Conservation (phyloP, 116 monocot genomes). For the Thalassia testudinum region DNA sequence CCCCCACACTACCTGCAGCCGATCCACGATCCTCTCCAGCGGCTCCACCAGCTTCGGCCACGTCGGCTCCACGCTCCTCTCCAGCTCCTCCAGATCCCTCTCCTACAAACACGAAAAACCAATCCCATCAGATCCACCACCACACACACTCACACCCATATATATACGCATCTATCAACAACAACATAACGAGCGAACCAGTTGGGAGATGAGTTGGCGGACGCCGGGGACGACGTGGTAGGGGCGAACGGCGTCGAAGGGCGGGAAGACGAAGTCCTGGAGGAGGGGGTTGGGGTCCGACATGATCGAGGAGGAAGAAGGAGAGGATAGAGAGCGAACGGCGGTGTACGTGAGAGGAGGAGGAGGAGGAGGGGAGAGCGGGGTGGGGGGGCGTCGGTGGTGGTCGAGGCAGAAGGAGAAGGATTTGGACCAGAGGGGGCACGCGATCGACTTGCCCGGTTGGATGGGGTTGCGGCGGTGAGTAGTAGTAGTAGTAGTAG, state of each 20-base stretch:
- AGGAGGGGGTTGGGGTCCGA: too few species aligned
- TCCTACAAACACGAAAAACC: too few species aligned
- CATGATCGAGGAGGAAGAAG: too few species aligned
- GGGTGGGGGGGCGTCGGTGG: background rate
- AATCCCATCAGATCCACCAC: too few species aligned
- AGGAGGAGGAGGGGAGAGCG: too few species aligned
- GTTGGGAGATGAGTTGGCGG: constrained; percentile 35
- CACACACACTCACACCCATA: too few species aligned
- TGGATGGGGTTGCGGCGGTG: too few species aligned
- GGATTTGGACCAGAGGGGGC: constrained; percentile 5
- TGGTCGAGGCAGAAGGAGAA: constrained; percentile 3
- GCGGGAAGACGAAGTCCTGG: background rate
- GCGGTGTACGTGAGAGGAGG: too few species aligned
- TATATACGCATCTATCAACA: too few species aligned
- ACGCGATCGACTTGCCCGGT: constrained; percentile 1
- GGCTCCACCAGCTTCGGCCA: constrained; percentile 87
- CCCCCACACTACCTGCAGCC: constrained; percentile 81
- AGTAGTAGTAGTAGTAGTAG: too few species aligned
- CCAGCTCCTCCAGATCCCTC: constrained; percentile 60
- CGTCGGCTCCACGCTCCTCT: constrained; percentile 67
- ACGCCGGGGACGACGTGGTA: constrained; percentile 23
- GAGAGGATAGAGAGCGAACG: too few species aligned
- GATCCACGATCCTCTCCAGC: constrained; percentile 73
- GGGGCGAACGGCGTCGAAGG: background rate
- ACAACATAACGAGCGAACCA: too few species aligned